phyloP scores from a whole-genome alignment of 2,329 filamentous ascomycete genomes.

The Sclerotiophoma versabilis region DNA sequence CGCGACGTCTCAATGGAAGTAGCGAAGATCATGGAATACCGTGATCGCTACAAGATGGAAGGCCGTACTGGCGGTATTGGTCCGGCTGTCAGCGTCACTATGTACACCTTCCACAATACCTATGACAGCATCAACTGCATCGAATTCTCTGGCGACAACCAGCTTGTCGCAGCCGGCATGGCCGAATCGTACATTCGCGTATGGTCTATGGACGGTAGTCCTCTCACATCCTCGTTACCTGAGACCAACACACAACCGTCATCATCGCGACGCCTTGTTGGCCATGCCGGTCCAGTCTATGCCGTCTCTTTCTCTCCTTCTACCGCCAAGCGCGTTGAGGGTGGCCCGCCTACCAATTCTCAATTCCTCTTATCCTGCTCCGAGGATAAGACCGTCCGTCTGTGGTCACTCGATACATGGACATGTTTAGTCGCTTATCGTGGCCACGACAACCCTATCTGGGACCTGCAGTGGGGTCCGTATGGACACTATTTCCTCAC shows the following conservation, averaged over 20 bases:
- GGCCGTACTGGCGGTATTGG: conserved; percentile 83
- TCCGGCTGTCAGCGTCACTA: conserved; percentile 85
- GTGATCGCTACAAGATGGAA: conserved; percentile 89
- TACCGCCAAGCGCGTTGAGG: conserved; percentile 56
- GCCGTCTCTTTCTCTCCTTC: conserved; percentile 87
- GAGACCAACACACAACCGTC: conserved; percentile 62
- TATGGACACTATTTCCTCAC: conserved; percentile 95
- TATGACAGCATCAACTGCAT: conserved; percentile 91
- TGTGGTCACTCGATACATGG: conserved; percentile 94
- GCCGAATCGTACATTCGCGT: conserved; percentile 95
- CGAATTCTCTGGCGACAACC: conserved; percentile 91
- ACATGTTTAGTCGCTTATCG: conserved; percentile 94
- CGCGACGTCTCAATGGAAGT: conserved; percentile 94
- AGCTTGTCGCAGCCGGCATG: conserved; percentile 86
- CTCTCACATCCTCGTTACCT: conserved; percentile 71
- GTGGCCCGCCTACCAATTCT: conserved; percentile 64
- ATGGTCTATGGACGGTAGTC: conserved; percentile 87
- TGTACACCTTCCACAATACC: conserved; percentile 99
- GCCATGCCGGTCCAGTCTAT: conserved; percentile 89
- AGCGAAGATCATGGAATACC: conserved; percentile 89
- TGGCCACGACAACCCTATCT: conserved; percentile 87
- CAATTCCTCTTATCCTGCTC: conserved; percentile 87
- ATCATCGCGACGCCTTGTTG: conserved; percentile 80
- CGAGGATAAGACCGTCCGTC: conserved; percentile 83
- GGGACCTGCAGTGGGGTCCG: conserved; percentile 87